Evolutionary conservation across 1,284 basidiomycete genomes (phyloP).

Genomic region (Ustilago trichophora): DNA sequence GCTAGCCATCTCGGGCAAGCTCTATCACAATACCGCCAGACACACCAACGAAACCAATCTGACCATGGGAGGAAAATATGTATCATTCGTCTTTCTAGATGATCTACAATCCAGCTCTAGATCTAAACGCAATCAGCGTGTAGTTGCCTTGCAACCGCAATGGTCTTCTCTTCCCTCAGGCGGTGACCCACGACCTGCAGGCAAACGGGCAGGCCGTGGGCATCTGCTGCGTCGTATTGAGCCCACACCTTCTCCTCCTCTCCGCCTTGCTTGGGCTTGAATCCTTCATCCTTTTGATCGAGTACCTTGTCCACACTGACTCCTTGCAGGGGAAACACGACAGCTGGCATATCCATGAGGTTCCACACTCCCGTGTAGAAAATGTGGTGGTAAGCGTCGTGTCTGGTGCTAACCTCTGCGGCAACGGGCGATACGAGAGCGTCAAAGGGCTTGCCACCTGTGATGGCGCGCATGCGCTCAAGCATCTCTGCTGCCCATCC

Average conservation of each 20-base stretch:
- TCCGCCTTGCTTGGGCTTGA: slow-evolving; percentile 7
- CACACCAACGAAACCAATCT: too few species aligned
- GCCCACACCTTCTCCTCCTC: slow-evolving; percentile 34
- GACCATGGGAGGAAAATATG: too few species aligned
- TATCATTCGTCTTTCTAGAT: not conserved
- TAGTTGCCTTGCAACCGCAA: slow-evolving; percentile 39
- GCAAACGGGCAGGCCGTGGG: slow-evolving; percentile 31
- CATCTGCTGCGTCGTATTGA: slow-evolving; percentile 40
- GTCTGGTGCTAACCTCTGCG: slow-evolving; percentile 28
- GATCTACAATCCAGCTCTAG: too few species aligned
- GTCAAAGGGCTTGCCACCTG: slow-evolving; percentile 21
- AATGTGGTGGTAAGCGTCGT: slow-evolving; percentile 48
- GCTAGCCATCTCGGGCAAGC: too few species aligned
- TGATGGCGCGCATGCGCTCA: slow-evolving; percentile 16
- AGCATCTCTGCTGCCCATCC: slow-evolving; percentile 38
- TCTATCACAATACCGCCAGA: too few species aligned
- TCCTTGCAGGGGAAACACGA: slow-evolving; percentile 19
- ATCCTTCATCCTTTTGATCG: slow-evolving; percentile 3
- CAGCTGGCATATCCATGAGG: slow-evolving; percentile 47
- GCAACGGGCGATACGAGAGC: slow-evolving; percentile 43
- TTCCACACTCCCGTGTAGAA: slow-evolving; percentile 54
- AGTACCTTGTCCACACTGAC: slow-evolving; percentile 21
- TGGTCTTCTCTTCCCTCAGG: slow-evolving; percentile 34
- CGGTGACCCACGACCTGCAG: slow-evolving; percentile 45
- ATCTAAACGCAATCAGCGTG: slow-evolving; percentile 21